Percentiles rank a stretch among this genome's conserved stretches.
Conservation (phyloP, 176 grass and related monocot species). For the Avena eriantha region DNA sequence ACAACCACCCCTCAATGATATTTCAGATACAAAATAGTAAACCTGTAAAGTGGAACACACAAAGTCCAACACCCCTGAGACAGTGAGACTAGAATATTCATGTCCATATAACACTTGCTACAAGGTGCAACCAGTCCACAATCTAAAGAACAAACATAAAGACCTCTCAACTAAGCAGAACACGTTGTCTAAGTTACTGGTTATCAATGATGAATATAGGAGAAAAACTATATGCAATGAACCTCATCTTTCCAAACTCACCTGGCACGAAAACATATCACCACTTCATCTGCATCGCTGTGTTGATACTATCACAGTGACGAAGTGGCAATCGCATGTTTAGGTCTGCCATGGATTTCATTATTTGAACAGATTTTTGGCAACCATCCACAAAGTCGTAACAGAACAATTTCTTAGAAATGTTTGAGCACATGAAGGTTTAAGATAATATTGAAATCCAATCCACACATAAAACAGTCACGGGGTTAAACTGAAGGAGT, state of each 20-base stretch:
- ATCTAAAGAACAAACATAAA: not conserved
- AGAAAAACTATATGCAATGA: not conserved
- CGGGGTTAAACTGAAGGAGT: conserved; percentile 29
- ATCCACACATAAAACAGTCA: conserved; percentile 43
- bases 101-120: not conserved
- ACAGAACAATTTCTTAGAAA: not conserved
- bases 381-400: conserved; percentile 11
- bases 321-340: not conserved
- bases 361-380: not conserved
- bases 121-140: not conserved
- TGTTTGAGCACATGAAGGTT: not conserved
- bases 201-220: not conserved
- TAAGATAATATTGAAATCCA: conserved; percentile 10
- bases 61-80: not conserved
- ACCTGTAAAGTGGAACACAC: not conserved
- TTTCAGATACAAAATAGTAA: not conserved
- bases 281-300: not conserved
- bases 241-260: not conserved
- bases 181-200: not conserved
- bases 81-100: not conserved
- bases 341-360: not conserved
- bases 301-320: not conserved
- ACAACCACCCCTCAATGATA: not conserved
- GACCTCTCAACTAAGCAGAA: not conserved
- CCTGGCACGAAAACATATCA: not conserved